Base-by-base conservation (phyloP, 768 basidiomycete genomes). In the Candolleomyces eurysporus region DNA sequence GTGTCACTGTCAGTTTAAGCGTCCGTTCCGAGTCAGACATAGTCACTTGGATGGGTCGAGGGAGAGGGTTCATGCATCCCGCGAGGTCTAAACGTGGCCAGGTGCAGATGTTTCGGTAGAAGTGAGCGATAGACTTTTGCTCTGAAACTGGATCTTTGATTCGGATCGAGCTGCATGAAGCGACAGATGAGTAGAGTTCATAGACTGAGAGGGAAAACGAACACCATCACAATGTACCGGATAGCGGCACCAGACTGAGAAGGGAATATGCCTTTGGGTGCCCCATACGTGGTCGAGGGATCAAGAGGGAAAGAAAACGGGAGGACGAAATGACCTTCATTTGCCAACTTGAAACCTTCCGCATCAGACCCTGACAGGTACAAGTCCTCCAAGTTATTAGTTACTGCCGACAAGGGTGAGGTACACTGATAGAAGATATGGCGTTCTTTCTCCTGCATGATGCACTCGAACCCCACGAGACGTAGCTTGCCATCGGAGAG, bases 391-490 rank as follows among this genome's bases (percentile, higher is more conserved):
- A 78, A 78, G 52, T 74, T 75, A 48, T 78, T 79, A n/a, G 78
- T 79, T 39, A 84, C 77, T 19, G 76, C 73, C 5, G 84, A 76
- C 14, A 92, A 74, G 26, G 78, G 72, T 9, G 80, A 76, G 7
- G 88, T 85, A 69, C 83, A 84, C 66, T 94, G 92, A 70, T 91
- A 96, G 73, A 97, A 96, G 11, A 89, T 87, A 70, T 91, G 86
- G 16, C 88, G 79, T n/a, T 82, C 78, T 26, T 82, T 78, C 58
- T 82, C 77, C 50, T 36, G 53, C 31, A 82, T 76, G 48, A 86
- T 79, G 48, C 84, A 86, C 75, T 96, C 95, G 70, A 94, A 94
- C 4, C 95, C 94, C 57, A 96, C 81, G 21, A 95, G 79, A 61
- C 93, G 80, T 36, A 96, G 72, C 76, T 94, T 96, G 4, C 87